Evolutionary conservation across 257 asterid genomes (phyloP).

Genomic region (Fraxinus anomala): DNA sequence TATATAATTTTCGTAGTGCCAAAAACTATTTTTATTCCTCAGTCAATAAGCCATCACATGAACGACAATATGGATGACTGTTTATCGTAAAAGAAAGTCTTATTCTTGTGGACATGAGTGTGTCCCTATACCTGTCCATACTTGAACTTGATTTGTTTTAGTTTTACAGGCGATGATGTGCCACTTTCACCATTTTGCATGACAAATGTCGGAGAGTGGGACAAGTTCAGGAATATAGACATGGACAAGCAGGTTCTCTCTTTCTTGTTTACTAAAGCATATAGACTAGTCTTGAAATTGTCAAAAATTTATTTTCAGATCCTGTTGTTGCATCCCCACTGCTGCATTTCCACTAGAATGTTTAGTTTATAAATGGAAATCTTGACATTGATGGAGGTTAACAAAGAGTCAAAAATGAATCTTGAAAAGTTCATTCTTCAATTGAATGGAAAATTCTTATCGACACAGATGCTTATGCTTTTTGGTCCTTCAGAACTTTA

Average conservation of each 20-base stretch:
- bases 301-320: too few species aligned
- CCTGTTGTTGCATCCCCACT: background rate
- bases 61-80: background rate
- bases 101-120: background rate
- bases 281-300: background rate
- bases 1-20: background rate
- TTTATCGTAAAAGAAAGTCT: background rate
- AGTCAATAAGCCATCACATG: background rate
- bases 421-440: background rate
- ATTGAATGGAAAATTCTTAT: background rate
- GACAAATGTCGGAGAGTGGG: slow-evolving; percentile 78
- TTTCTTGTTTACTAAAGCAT: slow-evolving; percentile 7
- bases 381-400: background rate
- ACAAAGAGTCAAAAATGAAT: background rate
- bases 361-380: background rate
- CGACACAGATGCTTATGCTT: background rate
- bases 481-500: slow-evolving; percentile 1
- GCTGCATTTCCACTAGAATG: background rate
- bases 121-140: background rate
- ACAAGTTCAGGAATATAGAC: slow-evolving; percentile 82
- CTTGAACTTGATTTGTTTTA: slow-evolving; percentile 22
- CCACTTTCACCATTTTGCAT: slow-evolving; percentile 78
- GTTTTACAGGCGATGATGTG: slow-evolving; percentile 76
- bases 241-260: slow-evolving; percentile 88
- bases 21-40: background rate